Conservation (phyloP, 2,329 filamentous ascomycete genomes). For the Graphium sp. region DNA sequence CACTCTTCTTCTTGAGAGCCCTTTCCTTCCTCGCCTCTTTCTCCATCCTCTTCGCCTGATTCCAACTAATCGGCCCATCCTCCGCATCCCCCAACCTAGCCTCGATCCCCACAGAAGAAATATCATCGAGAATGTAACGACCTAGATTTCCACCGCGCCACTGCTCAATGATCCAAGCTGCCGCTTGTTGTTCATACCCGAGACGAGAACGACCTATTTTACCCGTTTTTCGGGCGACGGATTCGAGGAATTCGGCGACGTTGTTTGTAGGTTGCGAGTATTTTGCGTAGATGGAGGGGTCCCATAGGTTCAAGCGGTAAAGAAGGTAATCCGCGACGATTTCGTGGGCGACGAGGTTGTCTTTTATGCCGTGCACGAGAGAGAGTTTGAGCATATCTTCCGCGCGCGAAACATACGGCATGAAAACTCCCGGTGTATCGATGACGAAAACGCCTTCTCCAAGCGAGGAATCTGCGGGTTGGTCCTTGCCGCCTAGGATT, state of each 20-base stretch:
- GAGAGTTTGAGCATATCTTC: constrained; percentile 93
- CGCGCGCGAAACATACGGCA: constrained; percentile 73
- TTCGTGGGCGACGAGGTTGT: constrained; percentile 62
- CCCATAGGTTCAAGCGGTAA: constrained; percentile 58
- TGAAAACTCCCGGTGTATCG: constrained; percentile 89
- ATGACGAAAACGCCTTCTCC: constrained; percentile 61
- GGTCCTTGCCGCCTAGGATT: constrained; percentile 30
- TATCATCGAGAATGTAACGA: constrained; percentile 61
- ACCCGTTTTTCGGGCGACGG: constrained; percentile 58
- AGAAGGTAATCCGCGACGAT: constrained; percentile 83
- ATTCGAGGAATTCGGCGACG: constrained; percentile 52
- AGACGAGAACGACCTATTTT: constrained; percentile 57
- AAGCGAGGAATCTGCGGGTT: constrained; percentile 13
- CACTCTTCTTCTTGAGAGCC: constrained; percentile 4
- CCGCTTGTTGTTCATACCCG: constrained; percentile 55
- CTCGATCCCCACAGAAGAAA: constrained; percentile 41
- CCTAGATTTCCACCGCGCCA: constrained; percentile 70
- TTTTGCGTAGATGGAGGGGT: constrained; percentile 42
- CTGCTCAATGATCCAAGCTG: constrained; percentile 63
- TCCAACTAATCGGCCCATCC: constrained; percentile 40
- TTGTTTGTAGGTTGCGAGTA: constrained; percentile 70
- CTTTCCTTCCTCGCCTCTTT: constrained; percentile 37
- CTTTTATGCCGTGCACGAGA: constrained; percentile 78
- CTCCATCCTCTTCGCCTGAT: constrained; percentile 49
- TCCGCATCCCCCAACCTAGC: constrained; percentile 26